Conservation (phyloP, 2,329 filamentous ascomycete genomes). For the Cladosporium sp. region DNA sequence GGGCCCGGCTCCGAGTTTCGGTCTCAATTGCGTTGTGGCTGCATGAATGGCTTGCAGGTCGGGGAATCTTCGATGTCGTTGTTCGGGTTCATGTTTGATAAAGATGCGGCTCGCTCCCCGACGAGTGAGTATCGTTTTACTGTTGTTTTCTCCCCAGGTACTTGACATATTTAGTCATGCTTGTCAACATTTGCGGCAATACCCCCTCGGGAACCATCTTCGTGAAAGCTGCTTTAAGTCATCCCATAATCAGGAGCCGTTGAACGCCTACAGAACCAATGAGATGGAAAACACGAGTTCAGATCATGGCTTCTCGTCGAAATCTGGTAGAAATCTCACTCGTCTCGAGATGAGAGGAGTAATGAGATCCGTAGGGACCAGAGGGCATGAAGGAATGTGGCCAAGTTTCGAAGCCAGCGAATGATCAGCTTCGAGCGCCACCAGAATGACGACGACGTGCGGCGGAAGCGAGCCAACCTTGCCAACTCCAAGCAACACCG, state of each 20-base stretch:
- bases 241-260: too few relatives aligned
- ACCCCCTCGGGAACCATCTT: too few relatives aligned
- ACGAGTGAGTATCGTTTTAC: background rate
- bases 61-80: background rate
- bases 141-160: too few relatives aligned
- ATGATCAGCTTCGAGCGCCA: background rate
- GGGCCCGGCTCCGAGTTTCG: background rate
- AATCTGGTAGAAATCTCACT: too few relatives aligned
- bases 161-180: too few relatives aligned
- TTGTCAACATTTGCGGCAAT: too few relatives aligned
- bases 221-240: too few relatives aligned
- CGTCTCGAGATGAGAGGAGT: too few relatives aligned
- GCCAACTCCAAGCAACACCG: background rate
- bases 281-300: too few relatives aligned
- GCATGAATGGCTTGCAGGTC: background rate
- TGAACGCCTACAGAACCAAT: too few relatives aligned
- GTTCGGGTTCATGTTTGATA: background rate
- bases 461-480: background rate
- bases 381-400: background rate
- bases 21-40: background rate
- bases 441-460: slow-evolving; percentile 5
- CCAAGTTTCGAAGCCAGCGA: background rate
- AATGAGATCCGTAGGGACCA: too few relatives aligned
- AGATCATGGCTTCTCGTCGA: too few relatives aligned
- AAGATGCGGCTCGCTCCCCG: background rate